These are phyloP conservation scores for Leishmania martiniquensis DNA, from an alignment of 208 protist genomes.

Conservation along the genomic window DNA sequence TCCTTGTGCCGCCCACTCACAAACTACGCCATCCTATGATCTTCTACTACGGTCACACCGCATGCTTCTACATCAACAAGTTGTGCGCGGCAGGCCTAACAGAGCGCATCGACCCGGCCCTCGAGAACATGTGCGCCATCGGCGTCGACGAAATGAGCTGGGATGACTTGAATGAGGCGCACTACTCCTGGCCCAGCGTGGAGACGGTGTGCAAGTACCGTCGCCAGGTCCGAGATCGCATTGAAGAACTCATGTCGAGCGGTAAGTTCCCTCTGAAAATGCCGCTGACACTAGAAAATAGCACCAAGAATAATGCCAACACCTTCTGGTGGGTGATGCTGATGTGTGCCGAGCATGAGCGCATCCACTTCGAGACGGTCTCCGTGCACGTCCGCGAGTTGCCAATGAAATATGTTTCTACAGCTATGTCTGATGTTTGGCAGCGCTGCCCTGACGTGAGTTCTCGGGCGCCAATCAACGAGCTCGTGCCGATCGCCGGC, in stretches of 20 bases:
- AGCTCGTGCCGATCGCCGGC: conserved; percentile 75
- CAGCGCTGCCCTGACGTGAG: conserved; percentile 66
- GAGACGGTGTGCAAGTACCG: conserved; percentile 91
- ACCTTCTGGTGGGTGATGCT: conserved; percentile 93
- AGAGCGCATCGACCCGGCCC: conserved; percentile 77
- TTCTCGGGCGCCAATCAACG: conserved; percentile 66
- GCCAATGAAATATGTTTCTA: conserved; percentile 79
- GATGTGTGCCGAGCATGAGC: conserved; percentile 97
- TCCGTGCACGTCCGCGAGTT: conserved; percentile 96
- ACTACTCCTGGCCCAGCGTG: conserved; percentile 91
- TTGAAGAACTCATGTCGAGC: conserved; percentile 80
- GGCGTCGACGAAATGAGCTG: conserved; percentile 98
- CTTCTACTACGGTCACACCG: conserved; percentile 97
- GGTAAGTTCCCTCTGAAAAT: conserved; percentile 71
- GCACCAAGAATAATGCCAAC: conserved; percentile 76
- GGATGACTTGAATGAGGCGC: conserved; percentile 93
- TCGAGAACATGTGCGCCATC: conserved; percentile 95
- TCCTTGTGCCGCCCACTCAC: conserved; percentile 86
- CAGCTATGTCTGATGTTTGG: conserved; percentile 69
- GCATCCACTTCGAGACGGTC: conserved; percentile 97
- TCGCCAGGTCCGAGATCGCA: conserved; percentile 68
- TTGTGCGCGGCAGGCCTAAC: conserved; percentile 86
- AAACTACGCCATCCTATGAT: conserved; percentile 96
- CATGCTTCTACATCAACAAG: conserved; percentile 97
- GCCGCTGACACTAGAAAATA: conserved; percentile 82